These are phyloP conservation scores for Boletus albobrunnescens DNA, from an alignment of 1,284 basidiomycete genomes.

Conservation along the genomic window DNA sequence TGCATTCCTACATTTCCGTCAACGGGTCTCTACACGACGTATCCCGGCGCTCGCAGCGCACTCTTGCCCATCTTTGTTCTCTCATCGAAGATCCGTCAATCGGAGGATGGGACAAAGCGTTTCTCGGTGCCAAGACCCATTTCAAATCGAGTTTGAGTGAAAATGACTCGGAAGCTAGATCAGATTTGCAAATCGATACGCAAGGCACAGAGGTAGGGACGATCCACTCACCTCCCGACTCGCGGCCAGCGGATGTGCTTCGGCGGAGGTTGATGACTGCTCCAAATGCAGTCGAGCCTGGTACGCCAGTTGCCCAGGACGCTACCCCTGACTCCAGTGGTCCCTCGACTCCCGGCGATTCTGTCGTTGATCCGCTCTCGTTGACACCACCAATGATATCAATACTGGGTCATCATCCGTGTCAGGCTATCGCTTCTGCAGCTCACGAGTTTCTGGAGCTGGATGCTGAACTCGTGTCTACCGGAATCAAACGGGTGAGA, in stretches of 20 bases:
- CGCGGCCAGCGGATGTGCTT: constrained; percentile 47
- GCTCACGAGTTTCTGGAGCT: constrained; percentile 78
- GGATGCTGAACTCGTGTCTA: constrained; percentile 71
- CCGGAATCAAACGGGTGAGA: constrained; percentile 59
- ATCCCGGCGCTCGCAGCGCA: constrained; percentile 41
- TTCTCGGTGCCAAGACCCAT: constrained; percentile 43
- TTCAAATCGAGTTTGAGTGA: constrained; percentile 19
- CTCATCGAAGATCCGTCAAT: constrained; percentile 40
- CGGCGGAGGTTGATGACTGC: constrained; percentile 50
- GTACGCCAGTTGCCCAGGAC: constrained; percentile 1
- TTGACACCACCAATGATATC: constrained; percentile 37
- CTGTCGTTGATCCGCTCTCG: constrained; percentile 1
- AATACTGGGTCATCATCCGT: constrained; percentile 72
- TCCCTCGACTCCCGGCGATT: constrained; percentile 3
- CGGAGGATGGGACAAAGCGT: constrained; percentile 64
- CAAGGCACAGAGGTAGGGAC: constrained; percentile 38
- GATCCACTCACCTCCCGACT: constrained; percentile 51
- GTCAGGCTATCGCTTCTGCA: constrained; percentile 61
- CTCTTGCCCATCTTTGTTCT: constrained; percentile 45
- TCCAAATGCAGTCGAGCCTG: constrained; percentile 21
- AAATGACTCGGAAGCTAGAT: constrained; percentile 25
- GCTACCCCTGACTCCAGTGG: constrained; percentile 2
- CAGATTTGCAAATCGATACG: constrained; percentile 21
- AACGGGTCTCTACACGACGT: constrained; percentile 81
- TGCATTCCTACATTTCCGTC: constrained; percentile 90